These are phyloP conservation scores for Helminthosporium solani DNA, from an alignment of 2,329 filamentous ascomycete species.

Conservation along the genomic window DNA sequence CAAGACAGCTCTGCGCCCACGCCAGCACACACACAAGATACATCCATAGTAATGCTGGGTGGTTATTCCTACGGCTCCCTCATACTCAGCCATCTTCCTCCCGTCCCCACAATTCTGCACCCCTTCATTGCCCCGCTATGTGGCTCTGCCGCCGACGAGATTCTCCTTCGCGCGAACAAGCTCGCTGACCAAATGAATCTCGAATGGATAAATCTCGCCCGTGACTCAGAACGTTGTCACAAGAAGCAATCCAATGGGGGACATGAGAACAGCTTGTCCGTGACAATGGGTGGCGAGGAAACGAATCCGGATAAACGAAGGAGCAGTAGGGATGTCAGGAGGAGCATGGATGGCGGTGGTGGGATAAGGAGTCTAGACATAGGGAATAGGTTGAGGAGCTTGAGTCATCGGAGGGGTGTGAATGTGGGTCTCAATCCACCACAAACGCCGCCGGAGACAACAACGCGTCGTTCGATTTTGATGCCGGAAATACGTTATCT, in stretches of 20 bases:
- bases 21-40: conserved; percentile 4
- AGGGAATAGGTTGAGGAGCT: conserved; percentile 24
- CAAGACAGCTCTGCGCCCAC: not conserved
- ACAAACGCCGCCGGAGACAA: conserved; percentile 8
- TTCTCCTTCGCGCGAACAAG: conserved; percentile 67
- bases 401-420: conserved; percentile 26
- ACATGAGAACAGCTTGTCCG: conserved; percentile 23
- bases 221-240: conserved; percentile 20
- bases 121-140: conserved; percentile 56
- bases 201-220: conserved; percentile 39
- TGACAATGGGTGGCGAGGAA: conserved; percentile 51
- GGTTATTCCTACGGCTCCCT: conserved; percentile 93
- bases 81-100: conserved; percentile 71
- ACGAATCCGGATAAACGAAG: conserved; percentile 43
- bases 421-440: conserved; percentile 6
- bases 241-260: conserved; percentile 29
- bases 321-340: conserved; percentile 44
- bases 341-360: conserved; percentile 28
- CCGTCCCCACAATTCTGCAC: conserved; percentile 56
- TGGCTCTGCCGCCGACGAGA: conserved; percentile 66
- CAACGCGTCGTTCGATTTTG: conserved; percentile 4
- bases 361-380: conserved; percentile 38
- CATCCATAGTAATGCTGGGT: conserved; percentile 58
- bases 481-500: conserved; percentile 42
- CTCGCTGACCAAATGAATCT: conserved; percentile 65